Evolutionary conservation across 2,329 filamentous ascomycete species (phyloP).

Genomic region (Venturia asperata): DNA sequence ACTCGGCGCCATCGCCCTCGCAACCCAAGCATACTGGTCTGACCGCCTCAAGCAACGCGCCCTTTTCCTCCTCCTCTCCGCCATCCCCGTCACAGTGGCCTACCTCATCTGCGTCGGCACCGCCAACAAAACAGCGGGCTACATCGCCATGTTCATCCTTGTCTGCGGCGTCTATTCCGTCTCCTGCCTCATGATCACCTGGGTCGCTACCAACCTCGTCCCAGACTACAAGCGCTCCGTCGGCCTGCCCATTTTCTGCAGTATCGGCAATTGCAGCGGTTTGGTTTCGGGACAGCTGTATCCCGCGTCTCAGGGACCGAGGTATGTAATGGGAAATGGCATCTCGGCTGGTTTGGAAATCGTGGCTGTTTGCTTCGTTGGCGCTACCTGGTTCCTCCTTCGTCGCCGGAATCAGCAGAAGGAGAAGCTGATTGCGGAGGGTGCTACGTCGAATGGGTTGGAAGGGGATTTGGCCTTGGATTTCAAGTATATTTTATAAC

Average conservation of each 20-base stretch:
- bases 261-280: slow-evolving; percentile 28
- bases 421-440: slow-evolving; percentile 27
- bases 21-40: slow-evolving; percentile 26
- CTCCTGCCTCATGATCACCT: slow-evolving; percentile 27
- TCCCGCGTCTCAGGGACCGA: slow-evolving; percentile 28
- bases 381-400: slow-evolving; percentile 27
- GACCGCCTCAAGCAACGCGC: slow-evolving; percentile 30
- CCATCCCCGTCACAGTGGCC: slow-evolving; percentile 29
- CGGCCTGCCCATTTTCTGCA: slow-evolving; percentile 28
- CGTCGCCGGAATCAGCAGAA: slow-evolving; percentile 27
- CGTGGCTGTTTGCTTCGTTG: slow-evolving; percentile 25
- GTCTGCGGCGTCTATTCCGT: slow-evolving; percentile 27
- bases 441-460: slow-evolving; percentile 22
- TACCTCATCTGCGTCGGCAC: slow-evolving; percentile 32
- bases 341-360: slow-evolving; percentile 26
- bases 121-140: slow-evolving; percentile 27
- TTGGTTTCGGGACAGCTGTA: slow-evolving; percentile 32
- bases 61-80: slow-evolving; percentile 27
- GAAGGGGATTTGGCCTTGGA: slow-evolving; percentile 22
- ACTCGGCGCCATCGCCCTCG: slow-evolving; percentile 27
- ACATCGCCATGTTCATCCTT: slow-evolving; percentile 31
- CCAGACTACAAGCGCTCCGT: slow-evolving; percentile 32
- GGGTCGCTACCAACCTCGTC: slow-evolving; percentile 31
- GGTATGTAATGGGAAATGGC: slow-evolving; percentile 29
- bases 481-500: slow-evolving; percentile 21